Percentiles rank a stretch among this genome's conserved stretches.
phyloP scores from a whole-genome alignment of 768 basidiomycete genomes.

The Tylopilus rubrobrunneus region DNA sequence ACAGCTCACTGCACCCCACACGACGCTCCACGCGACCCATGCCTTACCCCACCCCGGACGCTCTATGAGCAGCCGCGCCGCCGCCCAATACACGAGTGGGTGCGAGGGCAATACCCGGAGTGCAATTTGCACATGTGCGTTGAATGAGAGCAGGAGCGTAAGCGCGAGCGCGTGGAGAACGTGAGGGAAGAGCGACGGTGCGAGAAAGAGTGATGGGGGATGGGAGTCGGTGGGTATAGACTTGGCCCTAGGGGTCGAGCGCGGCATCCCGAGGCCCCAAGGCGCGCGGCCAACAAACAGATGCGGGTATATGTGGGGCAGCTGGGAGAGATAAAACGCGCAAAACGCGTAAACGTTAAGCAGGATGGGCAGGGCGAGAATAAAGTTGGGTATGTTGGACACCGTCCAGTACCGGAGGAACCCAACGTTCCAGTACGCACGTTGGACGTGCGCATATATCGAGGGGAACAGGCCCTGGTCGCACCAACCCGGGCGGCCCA shows the following conservation, averaged over 20 bases:
- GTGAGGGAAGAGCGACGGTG: conserved; percentile 56
- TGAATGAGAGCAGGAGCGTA: conserved; percentile 63
- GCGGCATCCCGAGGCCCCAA: conserved; percentile 2
- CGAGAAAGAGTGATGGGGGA: conserved; percentile 32
- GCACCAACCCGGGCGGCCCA: conserved; percentile 60
- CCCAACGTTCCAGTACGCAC: conserved; percentile 82
- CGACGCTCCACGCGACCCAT: conserved; percentile 76
- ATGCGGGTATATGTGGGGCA: conserved; percentile 6
- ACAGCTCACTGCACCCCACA: conserved; percentile 70
- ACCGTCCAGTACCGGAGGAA: conserved; percentile 83
- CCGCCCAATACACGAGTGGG: conserved; percentile 84
- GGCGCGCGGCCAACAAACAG: background rate
- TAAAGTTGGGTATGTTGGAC: conserved; percentile 83
- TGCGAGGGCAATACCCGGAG: conserved; percentile 73
- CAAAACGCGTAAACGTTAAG: conserved; percentile 38
- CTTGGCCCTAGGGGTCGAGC: background rate
- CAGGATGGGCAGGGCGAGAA: conserved; percentile 73
- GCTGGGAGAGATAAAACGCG: conserved; percentile 20
- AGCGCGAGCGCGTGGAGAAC: conserved; percentile 69
- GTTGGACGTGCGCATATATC: conserved; percentile 81
- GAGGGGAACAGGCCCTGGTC: conserved; percentile 45
- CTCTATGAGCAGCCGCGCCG: conserved; percentile 59
- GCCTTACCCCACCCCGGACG: conserved; percentile 43
- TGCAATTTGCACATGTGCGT: conserved; percentile 84
- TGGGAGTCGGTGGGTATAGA: background rate